Evolutionary conservation across 2,329 filamentous ascomycete genomes (phyloP).

Genomic region (Fusarium sp.): DNA sequence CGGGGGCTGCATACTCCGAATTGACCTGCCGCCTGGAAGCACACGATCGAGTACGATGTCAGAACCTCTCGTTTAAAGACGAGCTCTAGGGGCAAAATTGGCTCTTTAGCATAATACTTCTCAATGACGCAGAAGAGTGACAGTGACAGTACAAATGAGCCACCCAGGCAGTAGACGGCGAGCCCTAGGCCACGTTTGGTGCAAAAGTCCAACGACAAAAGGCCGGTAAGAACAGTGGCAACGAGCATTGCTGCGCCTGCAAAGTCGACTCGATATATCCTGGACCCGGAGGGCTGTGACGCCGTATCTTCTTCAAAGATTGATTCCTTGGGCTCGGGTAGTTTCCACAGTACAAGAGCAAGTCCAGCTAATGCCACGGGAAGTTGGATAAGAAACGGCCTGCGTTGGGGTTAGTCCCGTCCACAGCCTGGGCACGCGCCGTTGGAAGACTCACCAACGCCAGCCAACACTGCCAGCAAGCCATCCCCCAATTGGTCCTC

Average conservation of each 20-base stretch:
- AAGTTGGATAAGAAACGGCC: not conserved
- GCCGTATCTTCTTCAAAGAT: not conserved
- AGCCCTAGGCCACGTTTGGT: not conserved
- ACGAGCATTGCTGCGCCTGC: not conserved
- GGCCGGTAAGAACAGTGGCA: not conserved
- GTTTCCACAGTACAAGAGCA: not conserved
- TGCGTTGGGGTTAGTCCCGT: not conserved
- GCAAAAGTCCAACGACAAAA: not conserved
- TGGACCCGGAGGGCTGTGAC: not conserved
- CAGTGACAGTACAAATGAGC: not conserved
- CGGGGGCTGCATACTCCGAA: not conserved
- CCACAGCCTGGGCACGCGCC: not conserved
- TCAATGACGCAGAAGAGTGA: not conserved
- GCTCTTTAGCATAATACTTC: not conserved
- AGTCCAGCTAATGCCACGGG: not conserved
- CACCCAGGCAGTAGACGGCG: not conserved
- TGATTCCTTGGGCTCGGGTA: not conserved
- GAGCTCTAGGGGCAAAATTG: not conserved
- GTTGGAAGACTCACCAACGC: not conserved
- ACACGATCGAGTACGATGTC: not conserved
- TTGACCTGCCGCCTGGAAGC: not conserved
- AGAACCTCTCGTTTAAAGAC: not conserved
- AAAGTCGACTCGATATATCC: not conserved
- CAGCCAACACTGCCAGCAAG: not conserved
- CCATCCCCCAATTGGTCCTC: not conserved